These are phyloP conservation scores for Eucalyptus sp. DNA, from an alignment of 345 rosid genomes.

Conservation along the genomic window DNA sequence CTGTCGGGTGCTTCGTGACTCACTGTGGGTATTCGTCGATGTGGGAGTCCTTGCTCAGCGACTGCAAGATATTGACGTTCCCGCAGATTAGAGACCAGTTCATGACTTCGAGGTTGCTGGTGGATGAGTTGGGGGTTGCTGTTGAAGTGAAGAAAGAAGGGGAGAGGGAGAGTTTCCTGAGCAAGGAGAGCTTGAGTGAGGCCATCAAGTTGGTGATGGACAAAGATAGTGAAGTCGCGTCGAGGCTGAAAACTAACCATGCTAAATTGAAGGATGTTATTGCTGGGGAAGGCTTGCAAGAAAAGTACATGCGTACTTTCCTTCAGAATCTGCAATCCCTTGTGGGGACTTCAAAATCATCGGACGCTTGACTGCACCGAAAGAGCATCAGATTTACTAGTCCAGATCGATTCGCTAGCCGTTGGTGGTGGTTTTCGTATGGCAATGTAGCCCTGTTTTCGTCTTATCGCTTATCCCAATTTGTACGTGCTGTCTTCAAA, in stretches of 20 bases:
- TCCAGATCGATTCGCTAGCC: not conserved
- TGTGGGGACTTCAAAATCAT: not conserved
- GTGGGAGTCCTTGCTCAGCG: conserved; percentile 33
- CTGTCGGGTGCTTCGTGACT: conserved; percentile 24
- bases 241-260: not conserved
- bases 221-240: not conserved
- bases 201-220: not conserved
- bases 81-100: conserved; percentile 30
- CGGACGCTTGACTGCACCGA: not conserved
- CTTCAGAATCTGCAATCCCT: not conserved
- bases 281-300: not conserved
- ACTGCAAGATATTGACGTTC: conserved; percentile 23
- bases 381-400: not conserved
- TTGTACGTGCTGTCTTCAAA: not conserved
- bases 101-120: conserved; percentile 23
- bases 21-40: conserved; percentile 30
- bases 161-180: not conserved
- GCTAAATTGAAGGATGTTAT: not conserved
- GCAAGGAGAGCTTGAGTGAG: not conserved
- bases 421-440: not conserved
- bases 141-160: conserved; percentile 21
- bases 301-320: not conserved
- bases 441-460: not conserved
- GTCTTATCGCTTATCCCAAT: not conserved
- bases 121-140: conserved; percentile 22